Base-by-base conservation (phyloP, 164 flowering plant species). In the Magnolia sinica region DNA sequence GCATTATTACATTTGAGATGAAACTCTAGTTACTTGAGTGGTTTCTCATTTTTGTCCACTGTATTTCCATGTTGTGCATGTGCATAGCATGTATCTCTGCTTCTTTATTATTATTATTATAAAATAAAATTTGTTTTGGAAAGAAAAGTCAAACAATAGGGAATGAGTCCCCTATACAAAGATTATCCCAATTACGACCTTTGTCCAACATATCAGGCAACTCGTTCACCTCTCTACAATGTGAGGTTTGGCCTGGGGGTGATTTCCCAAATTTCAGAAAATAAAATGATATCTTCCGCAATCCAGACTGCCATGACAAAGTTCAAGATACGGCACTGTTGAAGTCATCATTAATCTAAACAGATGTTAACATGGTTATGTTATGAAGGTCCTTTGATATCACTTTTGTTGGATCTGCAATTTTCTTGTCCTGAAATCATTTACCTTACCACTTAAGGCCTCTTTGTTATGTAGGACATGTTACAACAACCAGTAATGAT, bases 401-500 rank as follows among this genome's bases (percentile, higher is more conserved):
- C 18, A 13, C 70, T 64, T 19, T 8, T 64, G 23, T 8, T 64
- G 19, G 20, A 19, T 11, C 49, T 68, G 6, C 49, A 13, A 68
- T 23, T 68, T 68, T 7, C 70, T 68, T 68, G 10, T 64, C 52
- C 11, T 58, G 24, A 27, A 69, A 69, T 65, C 19, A 23, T 73
- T 27, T 4, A 10, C 59, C 37, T 68, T 51, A 22, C n/a, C 37
- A 59, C 52, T 75, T 66, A 68, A 2, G 63, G 55, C 0, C 23
- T 72, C 9, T 50, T 23, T 23, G 10, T 76, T 22, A 49, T 79
- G 71, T 83, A 95, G 98, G 94, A 86, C 73, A 50, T 85, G 65
- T 84, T 96, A 75, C 90, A 89, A 78, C 91, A 89, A 74, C 96
- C 97, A 50, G 85, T 88, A 20, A 86, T 89, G 84, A 73, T 84